Conservation (phyloP, 306 rosid genomes). For the Acacia acuminata region DNA sequence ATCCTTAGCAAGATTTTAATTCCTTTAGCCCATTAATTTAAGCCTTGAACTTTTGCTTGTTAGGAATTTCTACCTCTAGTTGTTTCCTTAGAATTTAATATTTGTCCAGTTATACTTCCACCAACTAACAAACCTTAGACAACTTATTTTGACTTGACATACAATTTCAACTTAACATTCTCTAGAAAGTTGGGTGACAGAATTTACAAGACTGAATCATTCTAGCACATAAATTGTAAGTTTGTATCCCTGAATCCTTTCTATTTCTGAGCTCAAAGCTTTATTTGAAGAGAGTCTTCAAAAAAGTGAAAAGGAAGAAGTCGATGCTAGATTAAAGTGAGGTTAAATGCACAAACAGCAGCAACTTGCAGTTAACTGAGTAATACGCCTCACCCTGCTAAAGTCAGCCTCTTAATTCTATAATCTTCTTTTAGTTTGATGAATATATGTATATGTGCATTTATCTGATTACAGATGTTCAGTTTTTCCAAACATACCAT, state of each 20-base stretch:
- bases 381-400: not conserved
- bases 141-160: not conserved
- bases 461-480: not conserved
- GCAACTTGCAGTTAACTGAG: constrained; percentile 11
- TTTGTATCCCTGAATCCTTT: not conserved
- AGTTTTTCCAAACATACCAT: not conserved
- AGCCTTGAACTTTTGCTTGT: not conserved
- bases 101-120: not conserved
- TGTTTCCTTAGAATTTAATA: not conserved
- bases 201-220: not conserved
- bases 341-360: constrained; percentile 9
- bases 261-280: constrained; percentile 13
- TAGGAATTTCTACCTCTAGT: not conserved
- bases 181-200: not conserved
- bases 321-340: not conserved
- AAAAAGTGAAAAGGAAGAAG: constrained; percentile 2
- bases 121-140: not conserved
- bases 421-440: constrained; percentile 12
- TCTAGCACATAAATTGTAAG: not conserved
- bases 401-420: constrained; percentile 17
- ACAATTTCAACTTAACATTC: not conserved
- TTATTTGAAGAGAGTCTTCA: constrained; percentile 7
- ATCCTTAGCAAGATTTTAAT: not conserved
- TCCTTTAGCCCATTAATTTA: not conserved
- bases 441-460: not conserved